Base-by-base conservation (phyloP, 768 basidiomycete species). In the Serendipita sp. region DNA sequence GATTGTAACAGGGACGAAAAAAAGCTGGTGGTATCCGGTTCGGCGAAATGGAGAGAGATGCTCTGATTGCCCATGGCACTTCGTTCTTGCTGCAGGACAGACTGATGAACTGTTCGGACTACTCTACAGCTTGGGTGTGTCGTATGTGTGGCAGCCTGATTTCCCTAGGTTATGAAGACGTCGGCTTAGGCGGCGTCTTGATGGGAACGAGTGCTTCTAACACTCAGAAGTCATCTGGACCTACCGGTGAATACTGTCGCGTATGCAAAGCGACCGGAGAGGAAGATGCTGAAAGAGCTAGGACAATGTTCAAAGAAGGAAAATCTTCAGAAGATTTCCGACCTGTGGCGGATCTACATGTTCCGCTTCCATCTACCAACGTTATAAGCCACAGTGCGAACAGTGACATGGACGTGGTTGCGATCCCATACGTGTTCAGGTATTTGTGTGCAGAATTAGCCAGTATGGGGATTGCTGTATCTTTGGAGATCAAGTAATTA, bases 41-140 rank as follows among this genome's bases (percentile, higher is more conserved):
- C 73, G 96, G 96, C 70, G 96, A 99, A 78, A 99, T 99, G 96
- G 96, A 99, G 75, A 89, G 96, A 63, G 96, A 99, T 73, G 96
- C 96, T 10, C 82, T 99, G 63, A 94, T 99, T 69, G 96, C 96
- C 2, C 96, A 99, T 74, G 96, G 96, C 51, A 96, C 96, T 13
- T 93, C 94, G 1, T 99, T 96, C 86, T 80, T 99, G 45, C 83
- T 99, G 28, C 96, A 99, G 78, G 96, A 99, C 76, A 82, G 96
- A 65, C 77, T 99, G 72, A 98, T 99, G 96, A 99, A 99, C 76
- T 99, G 96, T 73, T 98, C 95, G 32, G 96, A 99, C 75, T 99
- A 98, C 75, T 97, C 96, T 32, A 98, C 93, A 0, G 91, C 96
- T 2, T 99, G 96, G 96, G 94, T 98, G 10, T 99, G 96, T 75